A percentile compares a stretch with the other conserved stretches of the same genome.
Conservation (phyloP, 2,329 filamentous ascomycete species). For the Cordyceps javanica region DNA sequence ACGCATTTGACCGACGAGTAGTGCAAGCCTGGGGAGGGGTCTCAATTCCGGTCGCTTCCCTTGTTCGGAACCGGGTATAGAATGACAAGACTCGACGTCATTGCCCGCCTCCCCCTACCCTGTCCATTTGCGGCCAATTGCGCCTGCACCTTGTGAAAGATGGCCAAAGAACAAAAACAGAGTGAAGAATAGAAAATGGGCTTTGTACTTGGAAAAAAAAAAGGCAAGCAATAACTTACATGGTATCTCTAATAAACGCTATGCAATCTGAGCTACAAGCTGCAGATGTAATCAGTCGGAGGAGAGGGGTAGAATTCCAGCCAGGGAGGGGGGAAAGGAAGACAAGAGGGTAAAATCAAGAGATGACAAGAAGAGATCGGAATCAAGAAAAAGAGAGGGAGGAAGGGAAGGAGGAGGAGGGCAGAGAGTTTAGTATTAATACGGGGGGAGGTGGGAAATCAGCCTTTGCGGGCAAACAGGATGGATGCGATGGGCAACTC, state of each 20-base stretch:
- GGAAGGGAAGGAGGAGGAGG: slow-evolving; percentile 11
- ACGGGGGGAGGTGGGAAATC: too few relatives aligned
- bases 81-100: neutral
- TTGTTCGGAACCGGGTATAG: neutral
- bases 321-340: neutral
- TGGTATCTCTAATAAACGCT: slow-evolving; percentile 8
- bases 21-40: neutral
- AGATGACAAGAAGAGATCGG: neutral
- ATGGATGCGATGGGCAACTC: slow-evolving; percentile 7
- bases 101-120: neutral
- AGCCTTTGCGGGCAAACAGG: neutral
- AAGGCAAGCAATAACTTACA: slow-evolving; percentile 3
- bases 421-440: slow-evolving; percentile 16
- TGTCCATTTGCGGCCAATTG: neutral
- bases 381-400: neutral
- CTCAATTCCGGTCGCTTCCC: neutral
- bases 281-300: slow-evolving; percentile 10
- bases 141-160: neutral
- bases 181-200: neutral
- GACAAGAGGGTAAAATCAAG: slow-evolving; percentile 8
- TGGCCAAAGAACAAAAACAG: neutral
- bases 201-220: too few relatives aligned
- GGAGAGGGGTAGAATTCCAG: neutral
- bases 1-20: neutral
- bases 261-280: slow-evolving; percentile 12